Base-by-base conservation (phyloP, 768 basidiomycete genomes). In the Lepiota venenata region DNA sequence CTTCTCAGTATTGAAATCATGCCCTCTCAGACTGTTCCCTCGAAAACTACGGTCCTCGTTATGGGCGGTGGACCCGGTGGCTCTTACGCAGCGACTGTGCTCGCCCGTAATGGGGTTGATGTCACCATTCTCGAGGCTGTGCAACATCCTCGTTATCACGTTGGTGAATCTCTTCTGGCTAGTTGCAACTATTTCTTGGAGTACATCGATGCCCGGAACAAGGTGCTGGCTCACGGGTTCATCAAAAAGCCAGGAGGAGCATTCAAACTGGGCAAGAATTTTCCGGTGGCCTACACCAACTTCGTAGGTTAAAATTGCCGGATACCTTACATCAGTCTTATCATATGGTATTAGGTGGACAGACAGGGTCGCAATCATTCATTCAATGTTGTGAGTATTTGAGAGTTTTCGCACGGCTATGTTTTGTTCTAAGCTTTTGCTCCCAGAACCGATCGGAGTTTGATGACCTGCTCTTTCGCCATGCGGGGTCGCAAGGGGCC, bases 371-470 rank as follows among this genome's bases (percentile, higher is more conserved):
- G 65, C 1, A 82, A 83, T 53, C 67, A 65, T 45, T 69, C 84
- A 0, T 86, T 83, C 83, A 85, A 87, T 61, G 82, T 87, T 55
- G 81, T 81, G 53, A 52, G 80, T 74, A 16, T 8, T 27, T 18
- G 16, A 32, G 12, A 15, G 25, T 32, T 32, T 32, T 32, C 32
- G 4, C 32, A 32, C 32, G 32, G 32, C 8, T 3, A 3, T 32
- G 32, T 8, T 32, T 32, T 32, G 32, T 11, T 9, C 32, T 11
- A 32, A 32, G 11, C 27, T 21, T 44, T 21, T 40, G 15, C n/a
- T 46, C 15, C 4, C 44, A 83, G 82, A 69, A 75, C 32, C 80
- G 84, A 36, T 73, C 83, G 2, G 79, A 84, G 57, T 79, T 81
- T 42, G 84, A 87, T 61, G 68, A 80, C 9, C 57, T 87, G 25